Evolutionary conservation across 371 early-diverging fungal genomes (phyloP), one percentile per base, ranked within the genome.

Genomic region (Globomyces sp.): DNA sequence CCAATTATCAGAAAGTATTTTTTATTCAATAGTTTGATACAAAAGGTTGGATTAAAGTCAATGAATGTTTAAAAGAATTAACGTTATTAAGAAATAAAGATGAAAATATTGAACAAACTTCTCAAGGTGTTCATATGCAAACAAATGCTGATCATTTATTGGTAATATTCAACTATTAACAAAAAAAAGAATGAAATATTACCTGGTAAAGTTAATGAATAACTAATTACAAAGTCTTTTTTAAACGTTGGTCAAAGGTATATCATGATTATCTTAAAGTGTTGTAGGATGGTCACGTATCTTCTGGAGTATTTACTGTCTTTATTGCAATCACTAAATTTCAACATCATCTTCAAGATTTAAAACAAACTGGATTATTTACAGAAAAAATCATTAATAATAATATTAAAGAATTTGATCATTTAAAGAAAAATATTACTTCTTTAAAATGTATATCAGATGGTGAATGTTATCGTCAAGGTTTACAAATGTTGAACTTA

Each of bases 291-390:
- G 55, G 40, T 9, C 34, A 37, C 4, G 40, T 55, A 40, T 55
- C 55, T 4, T 9, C 55, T 8, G 44, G 67, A 4, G 61, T 58
- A 43, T 69, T 44, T 45, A 58, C 57, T 37, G 60, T 58, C 40
- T 75, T 70, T 50, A 70, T 75, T 24, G 64, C 64, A 45, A 64
- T 75, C 9, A 63, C 73, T 37, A 72, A 68, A 48, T n/a, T 58
- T 34, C 63, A 70, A 11, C 73, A 72, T 57, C 53, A 57, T 6
- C 70, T 75, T 13, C 59, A 72, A 8, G 65, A 75, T 46, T 66
- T 72, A 2, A 36, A 60, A 11, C 47, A 66, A 2, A 61, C 70
- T 40, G 72, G 73, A 24, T 60, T 75, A n/a, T 72, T 64, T 69
- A 70, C 68, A 1, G 49, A 13, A 13, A 37, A 49, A 2, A 46